phyloP scores from a whole-genome alignment of 2,329 filamentous ascomycete species.

The Fusarium devonianum region DNA sequence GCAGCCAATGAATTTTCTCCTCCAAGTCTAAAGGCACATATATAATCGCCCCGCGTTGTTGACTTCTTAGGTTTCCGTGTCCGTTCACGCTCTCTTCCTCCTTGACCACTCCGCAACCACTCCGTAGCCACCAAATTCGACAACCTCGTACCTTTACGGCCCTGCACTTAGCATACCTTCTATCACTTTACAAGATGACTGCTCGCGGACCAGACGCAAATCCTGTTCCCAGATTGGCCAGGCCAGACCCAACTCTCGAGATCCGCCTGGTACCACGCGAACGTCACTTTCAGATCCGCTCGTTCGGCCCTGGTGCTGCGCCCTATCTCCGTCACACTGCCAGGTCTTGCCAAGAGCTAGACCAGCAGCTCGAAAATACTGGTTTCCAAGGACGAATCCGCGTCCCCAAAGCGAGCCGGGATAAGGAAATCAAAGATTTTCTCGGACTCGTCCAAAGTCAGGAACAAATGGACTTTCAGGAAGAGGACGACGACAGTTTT shows the following conservation, averaged over 20 bases:
- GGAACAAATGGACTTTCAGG: background rate
- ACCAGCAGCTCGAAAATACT: background rate
- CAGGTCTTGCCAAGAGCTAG: background rate
- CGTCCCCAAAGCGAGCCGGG: too few species aligned
- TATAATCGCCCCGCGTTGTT: too few species aligned
- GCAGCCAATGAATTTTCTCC: too few species aligned
- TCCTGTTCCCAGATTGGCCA: background rate
- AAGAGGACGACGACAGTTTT: background rate
- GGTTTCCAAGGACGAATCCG: background rate
- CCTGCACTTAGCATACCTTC: too few species aligned
- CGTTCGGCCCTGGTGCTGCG: slow-evolving; percentile 19
- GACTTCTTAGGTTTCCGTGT: too few species aligned
- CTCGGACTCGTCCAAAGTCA: slow-evolving; percentile 1
- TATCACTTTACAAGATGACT: too few species aligned
- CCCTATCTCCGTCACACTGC: slow-evolving; percentile 6
- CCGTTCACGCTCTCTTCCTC: too few species aligned
- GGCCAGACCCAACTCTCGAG: slow-evolving; percentile 13
- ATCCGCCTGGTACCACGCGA: slow-evolving; percentile 8
- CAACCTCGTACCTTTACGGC: too few species aligned
- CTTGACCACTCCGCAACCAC: too few species aligned
- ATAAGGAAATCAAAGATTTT: background rate
- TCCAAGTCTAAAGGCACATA: too few species aligned
- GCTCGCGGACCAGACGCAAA: background rate
- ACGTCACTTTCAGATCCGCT: slow-evolving; percentile 9
- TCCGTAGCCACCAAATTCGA: too few species aligned